Evolutionary conservation across 2,329 filamentous ascomycete species (phyloP).

Genomic region (Lomentospora prolificans): DNA sequence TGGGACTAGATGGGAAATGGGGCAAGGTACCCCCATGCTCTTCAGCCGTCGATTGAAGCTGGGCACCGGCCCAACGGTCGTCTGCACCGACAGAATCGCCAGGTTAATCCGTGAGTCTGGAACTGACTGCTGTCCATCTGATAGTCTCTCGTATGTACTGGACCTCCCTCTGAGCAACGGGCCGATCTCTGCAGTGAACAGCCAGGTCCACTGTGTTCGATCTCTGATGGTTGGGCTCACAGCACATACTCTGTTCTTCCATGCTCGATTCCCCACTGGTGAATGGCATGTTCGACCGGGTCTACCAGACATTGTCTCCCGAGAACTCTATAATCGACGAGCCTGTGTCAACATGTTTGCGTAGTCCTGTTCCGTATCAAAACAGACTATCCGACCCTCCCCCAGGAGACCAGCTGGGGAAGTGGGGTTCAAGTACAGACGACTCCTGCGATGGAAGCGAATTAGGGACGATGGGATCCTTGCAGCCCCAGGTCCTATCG

Average conservation of each 20-base stretch:
- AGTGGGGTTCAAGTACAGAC: neutral
- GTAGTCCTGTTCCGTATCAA: too few species aligned
- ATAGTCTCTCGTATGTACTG: neutral
- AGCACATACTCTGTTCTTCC: neutral
- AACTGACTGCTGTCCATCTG: neutral
- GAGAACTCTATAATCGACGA: too few species aligned
- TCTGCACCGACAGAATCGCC: neutral
- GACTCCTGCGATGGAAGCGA: neutral
- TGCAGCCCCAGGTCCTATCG: too few species aligned
- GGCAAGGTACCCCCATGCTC: neutral
- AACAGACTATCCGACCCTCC: too few species aligned
- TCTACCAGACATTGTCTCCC: too few species aligned
- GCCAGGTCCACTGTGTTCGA: neutral
- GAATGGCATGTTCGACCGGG: neutral
- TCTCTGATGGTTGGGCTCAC: neutral
- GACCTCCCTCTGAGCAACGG: neutral
- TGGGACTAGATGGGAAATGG: neutral
- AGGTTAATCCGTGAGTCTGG: neutral
- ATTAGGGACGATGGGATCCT: neutral
- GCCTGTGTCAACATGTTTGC: too few species aligned
- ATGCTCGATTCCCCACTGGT: neutral
- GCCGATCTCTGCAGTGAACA: neutral
- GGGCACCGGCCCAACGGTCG: neutral
- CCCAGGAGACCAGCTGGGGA: too few species aligned
- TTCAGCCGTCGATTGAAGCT: neutral